phyloP scores from a whole-genome alignment of 2,329 filamentous ascomycete species.

The Curvularia verruculosa region DNA sequence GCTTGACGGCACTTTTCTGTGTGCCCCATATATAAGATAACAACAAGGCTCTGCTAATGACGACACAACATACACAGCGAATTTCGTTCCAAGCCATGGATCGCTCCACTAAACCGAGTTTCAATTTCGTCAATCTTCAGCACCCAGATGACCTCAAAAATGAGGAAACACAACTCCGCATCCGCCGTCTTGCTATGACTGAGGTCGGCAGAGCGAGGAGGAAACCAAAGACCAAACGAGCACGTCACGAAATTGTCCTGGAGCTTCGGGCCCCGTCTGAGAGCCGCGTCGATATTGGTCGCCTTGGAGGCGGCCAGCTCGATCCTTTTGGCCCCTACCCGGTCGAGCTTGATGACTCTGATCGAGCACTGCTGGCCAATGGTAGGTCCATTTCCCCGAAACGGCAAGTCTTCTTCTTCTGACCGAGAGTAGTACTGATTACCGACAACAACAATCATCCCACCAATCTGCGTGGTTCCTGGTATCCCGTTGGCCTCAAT shows the following conservation, averaged over 20 bases:
- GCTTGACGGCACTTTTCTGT: not conserved
- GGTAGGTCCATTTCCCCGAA: constrained; percentile 22
- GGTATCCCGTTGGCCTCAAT: constrained; percentile 36
- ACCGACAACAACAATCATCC: constrained; percentile 27
- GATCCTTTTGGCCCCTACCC: constrained; percentile 38
- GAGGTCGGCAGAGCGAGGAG: constrained; percentile 38
- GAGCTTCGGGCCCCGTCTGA: constrained; percentile 27
- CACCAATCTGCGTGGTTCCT: constrained; percentile 32
- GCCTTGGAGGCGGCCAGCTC: constrained; percentile 27
- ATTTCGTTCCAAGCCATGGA: constrained; percentile 24
- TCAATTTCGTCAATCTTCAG: constrained; percentile 42
- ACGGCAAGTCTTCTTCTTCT: constrained; percentile 11
- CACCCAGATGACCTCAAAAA: constrained; percentile 43
- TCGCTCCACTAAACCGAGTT: constrained; percentile 30
- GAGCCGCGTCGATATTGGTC: constrained; percentile 20
- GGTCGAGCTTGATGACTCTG: constrained; percentile 32
- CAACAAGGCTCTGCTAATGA: not conserved
- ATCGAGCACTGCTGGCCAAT: constrained; percentile 32
- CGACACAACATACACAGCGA: not conserved
- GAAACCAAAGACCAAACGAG: constrained; percentile 36
- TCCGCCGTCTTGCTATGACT: constrained; percentile 43
- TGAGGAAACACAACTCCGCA: constrained; percentile 39
- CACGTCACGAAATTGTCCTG: constrained; percentile 36
- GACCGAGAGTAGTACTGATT: constrained; percentile 31
- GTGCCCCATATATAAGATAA: constrained; percentile 7